These are phyloP conservation scores for Nakaseomyces glabratus DNA, from an alignment of 1,139 yeast genomes.

Conservation along the genomic window DNA sequence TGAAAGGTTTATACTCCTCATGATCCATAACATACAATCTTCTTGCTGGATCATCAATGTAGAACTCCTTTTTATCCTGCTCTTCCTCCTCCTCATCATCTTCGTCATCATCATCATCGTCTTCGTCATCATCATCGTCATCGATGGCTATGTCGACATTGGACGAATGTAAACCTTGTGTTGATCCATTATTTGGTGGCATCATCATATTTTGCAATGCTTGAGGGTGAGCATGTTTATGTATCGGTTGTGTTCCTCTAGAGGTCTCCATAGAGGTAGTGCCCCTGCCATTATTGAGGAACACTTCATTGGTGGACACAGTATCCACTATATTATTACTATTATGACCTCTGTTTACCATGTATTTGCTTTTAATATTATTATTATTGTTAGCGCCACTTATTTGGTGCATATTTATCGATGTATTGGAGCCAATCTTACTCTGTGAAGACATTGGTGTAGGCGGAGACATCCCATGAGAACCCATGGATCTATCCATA, in stretches of 20 bases:
- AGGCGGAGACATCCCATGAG: conserved; percentile 2
- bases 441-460: conserved; percentile 5
- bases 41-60: conserved; percentile 88
- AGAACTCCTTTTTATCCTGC: conserved; percentile 36
- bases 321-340: conserved; percentile 47
- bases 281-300: conserved; percentile 33
- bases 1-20: conserved; percentile 89
- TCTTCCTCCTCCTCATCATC: conserved; percentile 7
- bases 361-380: conserved; percentile 4
- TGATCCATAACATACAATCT: conserved; percentile 86
- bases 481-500: conserved; percentile 7
- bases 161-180: conserved; percentile 5
- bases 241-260: conserved; percentile 7
- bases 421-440: conserved; percentile 1
- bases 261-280: not conserved
- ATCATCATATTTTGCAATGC: conserved; percentile 13
- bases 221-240: conserved; percentile 7
- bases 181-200: conserved; percentile 1
- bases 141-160: conserved; percentile 27
- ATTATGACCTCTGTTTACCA: conserved; percentile 15
- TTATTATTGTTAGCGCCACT: not conserved
- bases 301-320: conserved; percentile 84
- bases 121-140: conserved; percentile 33
- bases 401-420: not conserved
- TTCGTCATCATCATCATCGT: conserved; percentile 29